Base-by-base conservation (phyloP, 805 yeast species). In the Teunomyces atbi region DNA sequence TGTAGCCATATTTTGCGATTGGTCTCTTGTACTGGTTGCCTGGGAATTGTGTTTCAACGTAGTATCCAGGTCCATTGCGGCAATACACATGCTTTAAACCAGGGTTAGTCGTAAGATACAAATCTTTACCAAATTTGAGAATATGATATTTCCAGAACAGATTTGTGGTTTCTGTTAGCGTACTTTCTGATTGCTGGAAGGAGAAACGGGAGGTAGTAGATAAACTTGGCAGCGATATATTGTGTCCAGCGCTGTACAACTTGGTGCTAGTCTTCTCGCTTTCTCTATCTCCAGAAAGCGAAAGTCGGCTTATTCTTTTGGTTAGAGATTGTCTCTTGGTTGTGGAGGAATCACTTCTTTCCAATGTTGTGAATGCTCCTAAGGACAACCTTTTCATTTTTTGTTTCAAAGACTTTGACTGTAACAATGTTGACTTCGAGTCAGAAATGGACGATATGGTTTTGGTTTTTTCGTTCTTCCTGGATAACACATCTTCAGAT, bases 101-200 rank as follows among this genome's bases (percentile, higher is more conserved):
- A 0, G 90, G 90, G 53, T 82, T 84, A 0, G 91, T 84, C 1
- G 89, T 77, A 39, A 84, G 57, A 57, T 83, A 83, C 40, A 82
- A 64, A 52, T 78, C 82, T 33, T 70, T 73, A 8, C 82, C 81
- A 43, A 81, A 65, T 45, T 71, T 74, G 19, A 81, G 58, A 4
- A 83, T 66, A 57, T 85, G 90, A 55, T 84, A 85, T 57, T 83
- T 83, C 83, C 84, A 82, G 52, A 72, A 77, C 13, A 71, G 73
- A 18, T 64, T 46, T 11, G 42, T 39, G 28, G 29, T n/a, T 33
- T 41, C 28, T 10, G 37, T 33, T 15, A 36, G 37, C 21, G 42
- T 50, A 7, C 48, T 39, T 28, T 51, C 52, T 2, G 44, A 30
- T 5, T 44, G 19, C 45, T 45, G 39, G 44, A 35, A 37, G 45